Conservation (phyloP, 805 yeast species). For the Scheffersomyces spartinae region DNA sequence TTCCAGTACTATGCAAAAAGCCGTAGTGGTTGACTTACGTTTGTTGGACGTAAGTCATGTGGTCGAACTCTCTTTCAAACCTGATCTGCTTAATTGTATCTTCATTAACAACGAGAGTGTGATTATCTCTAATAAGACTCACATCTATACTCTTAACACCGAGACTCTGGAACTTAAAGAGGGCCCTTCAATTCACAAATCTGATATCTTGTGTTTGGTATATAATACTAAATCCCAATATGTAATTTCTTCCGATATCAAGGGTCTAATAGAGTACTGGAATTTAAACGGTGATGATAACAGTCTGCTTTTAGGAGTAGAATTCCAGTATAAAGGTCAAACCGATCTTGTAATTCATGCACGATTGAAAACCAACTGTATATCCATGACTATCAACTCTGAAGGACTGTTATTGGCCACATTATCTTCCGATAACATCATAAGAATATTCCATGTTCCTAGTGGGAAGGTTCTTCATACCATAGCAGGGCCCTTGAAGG, state of each 20-base stretch:
- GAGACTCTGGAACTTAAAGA: too few relatives aligned
- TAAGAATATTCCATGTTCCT: conserved; percentile 7
- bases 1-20: too few relatives aligned
- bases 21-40: too few relatives aligned
- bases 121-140: too few relatives aligned
- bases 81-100: too few relatives aligned
- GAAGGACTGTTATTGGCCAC: conserved; percentile 8
- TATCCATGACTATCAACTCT: conserved; percentile 4
- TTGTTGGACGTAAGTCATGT: too few relatives aligned
- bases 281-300: conserved; percentile 3
- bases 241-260: conserved; percentile 10
- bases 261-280: conserved; percentile 14
- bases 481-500: too few relatives aligned
- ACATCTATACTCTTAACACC: too few relatives aligned
- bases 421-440: conserved; percentile 7
- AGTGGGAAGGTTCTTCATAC: conserved; percentile 12
- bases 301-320: conserved; percentile 2
- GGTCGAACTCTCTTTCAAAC: too few relatives aligned
- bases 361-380: conserved; percentile 5
- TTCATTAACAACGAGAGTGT: too few relatives aligned
- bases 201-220: conserved; percentile 5
- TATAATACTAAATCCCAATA: conserved; percentile 7
- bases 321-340: conserved; percentile 11
- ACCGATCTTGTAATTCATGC: conserved; percentile 11
- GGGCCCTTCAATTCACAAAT: conserved; percentile 8